Conservation (phyloP, 139 green algal genomes). For the Coccomyxa sp. region DNA sequence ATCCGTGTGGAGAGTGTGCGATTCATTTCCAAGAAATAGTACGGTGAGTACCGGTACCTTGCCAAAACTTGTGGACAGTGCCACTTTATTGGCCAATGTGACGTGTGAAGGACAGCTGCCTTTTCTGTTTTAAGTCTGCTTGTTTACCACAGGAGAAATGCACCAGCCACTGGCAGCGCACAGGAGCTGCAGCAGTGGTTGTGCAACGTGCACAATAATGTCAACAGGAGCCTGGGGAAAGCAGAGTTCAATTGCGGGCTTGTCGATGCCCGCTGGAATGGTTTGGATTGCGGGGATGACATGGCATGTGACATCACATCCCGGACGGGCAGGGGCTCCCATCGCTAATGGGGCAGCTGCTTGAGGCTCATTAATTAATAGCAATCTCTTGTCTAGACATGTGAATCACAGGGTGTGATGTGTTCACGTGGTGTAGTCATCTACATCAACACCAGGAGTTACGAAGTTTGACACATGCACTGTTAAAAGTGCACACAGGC, state of each 20-base stretch:
- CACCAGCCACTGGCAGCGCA: slow-evolving; percentile 21
- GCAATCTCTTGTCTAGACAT: too few relatives aligned
- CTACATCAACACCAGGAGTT: too few relatives aligned
- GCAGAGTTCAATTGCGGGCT: slow-evolving; percentile 80
- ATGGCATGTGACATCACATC: slow-evolving; percentile 6
- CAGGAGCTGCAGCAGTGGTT: slow-evolving; percentile 72
- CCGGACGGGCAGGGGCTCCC: too few relatives aligned
- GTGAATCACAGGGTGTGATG: too few relatives aligned
- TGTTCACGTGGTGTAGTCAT: too few relatives aligned
- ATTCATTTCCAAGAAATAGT: slow-evolving; percentile 83
- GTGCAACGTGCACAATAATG: slow-evolving; percentile 81
- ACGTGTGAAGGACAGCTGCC: not conserved
- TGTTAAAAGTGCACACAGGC: too few relatives aligned
- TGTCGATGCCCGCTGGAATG: slow-evolving; percentile 62
- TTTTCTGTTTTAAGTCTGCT: not conserved
- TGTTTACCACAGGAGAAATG: slow-evolving; percentile 11
- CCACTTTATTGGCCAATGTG: not conserved
- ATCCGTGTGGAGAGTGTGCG: slow-evolving; percentile 90
- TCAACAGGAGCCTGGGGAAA: slow-evolving; percentile 79
- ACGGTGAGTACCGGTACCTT: slow-evolving; percentile 26
- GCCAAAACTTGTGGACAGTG: not conserved
- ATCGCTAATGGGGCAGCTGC: too few relatives aligned
- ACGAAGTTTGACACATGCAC: too few relatives aligned
- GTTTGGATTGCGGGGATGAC: slow-evolving; percentile 58
- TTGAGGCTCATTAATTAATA: too few relatives aligned